These are phyloP conservation scores for Melanomma pulvis-pyrius DNA, from an alignment of 495 filamentous ascomycete genomes.

Conservation along the genomic window DNA sequence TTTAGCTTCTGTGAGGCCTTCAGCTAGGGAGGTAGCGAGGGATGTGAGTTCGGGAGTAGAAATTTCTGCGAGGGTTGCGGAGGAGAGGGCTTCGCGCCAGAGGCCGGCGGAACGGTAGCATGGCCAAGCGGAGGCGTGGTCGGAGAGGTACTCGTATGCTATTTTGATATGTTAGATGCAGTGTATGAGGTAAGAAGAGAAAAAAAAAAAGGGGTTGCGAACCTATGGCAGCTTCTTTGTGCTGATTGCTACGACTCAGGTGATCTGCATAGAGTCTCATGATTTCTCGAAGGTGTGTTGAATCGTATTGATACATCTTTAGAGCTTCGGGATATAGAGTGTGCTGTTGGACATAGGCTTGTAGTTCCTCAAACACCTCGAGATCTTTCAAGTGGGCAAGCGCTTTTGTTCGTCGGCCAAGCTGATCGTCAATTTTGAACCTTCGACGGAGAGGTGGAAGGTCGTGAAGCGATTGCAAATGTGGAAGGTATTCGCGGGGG, in stretches of 20 bases:
- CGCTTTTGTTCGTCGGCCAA: constrained; percentile 75
- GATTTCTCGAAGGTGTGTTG: constrained; percentile 60
- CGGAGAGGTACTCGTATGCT: constrained; percentile 79
- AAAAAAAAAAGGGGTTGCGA: neutral
- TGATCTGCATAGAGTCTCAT: constrained; percentile 77
- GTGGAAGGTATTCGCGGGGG: constrained; percentile 92
- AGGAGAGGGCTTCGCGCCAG: constrained; percentile 88
- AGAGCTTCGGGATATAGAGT: constrained; percentile 76
- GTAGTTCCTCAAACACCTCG: constrained; percentile 71
- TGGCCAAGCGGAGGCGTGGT: constrained; percentile 70
- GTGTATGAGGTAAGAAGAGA: neutral
- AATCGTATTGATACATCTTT: constrained; percentile 80
- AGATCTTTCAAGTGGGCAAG: constrained; percentile 71
- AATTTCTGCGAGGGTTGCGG: constrained; percentile 67
- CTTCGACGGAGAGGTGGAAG: constrained; percentile 67
- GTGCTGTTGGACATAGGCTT: constrained; percentile 75
- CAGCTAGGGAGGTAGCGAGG: constrained; percentile 69
- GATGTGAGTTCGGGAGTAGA: constrained; percentile 57
- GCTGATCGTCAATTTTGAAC: constrained; percentile 86
- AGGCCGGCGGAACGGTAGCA: constrained; percentile 79
- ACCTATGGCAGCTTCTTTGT: constrained; percentile 78
- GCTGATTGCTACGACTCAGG: constrained; percentile 70
- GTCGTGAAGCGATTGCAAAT: constrained; percentile 81
- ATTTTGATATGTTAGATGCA: neutral
- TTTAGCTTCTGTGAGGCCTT: constrained; percentile 74